Conservation (phyloP, 2,329 filamentous ascomycete genomes). For the Trichoderma koningiopsis region DNA sequence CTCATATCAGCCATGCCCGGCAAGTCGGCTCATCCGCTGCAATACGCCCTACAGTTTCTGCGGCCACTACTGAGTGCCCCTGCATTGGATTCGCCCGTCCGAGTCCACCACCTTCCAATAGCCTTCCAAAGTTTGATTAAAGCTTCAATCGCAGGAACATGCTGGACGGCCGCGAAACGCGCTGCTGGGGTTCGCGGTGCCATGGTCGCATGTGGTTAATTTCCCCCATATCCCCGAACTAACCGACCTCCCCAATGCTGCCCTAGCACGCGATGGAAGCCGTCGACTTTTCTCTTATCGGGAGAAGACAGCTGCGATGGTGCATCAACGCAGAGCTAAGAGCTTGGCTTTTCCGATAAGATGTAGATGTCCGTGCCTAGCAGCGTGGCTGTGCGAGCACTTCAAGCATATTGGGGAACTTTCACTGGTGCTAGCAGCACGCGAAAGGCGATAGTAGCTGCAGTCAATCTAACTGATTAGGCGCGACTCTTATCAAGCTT, state of each 20-base stretch:
- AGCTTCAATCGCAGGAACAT: background rate
- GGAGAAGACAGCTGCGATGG: background rate
- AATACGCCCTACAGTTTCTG: background rate
- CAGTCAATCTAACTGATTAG: background rate
- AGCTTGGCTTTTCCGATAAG: slow-evolving; percentile 24
- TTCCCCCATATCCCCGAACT: slow-evolving; percentile 12
- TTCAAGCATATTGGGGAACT: background rate
- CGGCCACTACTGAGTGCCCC: background rate
- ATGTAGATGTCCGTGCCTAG: slow-evolving; percentile 15
- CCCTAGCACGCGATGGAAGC: background rate
- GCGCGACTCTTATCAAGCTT: background rate
- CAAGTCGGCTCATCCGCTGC: slow-evolving; percentile 19
- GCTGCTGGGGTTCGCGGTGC: background rate
- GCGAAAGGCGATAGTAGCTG: background rate
- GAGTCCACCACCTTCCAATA: background rate
- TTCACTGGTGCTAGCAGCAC: background rate
- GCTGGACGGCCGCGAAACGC: background rate
- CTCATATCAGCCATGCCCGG: background rate
- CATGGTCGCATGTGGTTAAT: slow-evolving; percentile 23
- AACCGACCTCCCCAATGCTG: background rate
- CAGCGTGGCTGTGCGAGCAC: slow-evolving; percentile 1
- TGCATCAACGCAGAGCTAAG: background rate
- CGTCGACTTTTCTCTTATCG: background rate
- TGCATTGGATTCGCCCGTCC: background rate
- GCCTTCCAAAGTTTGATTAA: background rate